Percentiles rank a stretch among this genome's conserved stretches.
Evolutionary conservation across 108 stramenopile genomes (phyloP).

Genomic region (Stephanodiscus minutulus): DNA sequence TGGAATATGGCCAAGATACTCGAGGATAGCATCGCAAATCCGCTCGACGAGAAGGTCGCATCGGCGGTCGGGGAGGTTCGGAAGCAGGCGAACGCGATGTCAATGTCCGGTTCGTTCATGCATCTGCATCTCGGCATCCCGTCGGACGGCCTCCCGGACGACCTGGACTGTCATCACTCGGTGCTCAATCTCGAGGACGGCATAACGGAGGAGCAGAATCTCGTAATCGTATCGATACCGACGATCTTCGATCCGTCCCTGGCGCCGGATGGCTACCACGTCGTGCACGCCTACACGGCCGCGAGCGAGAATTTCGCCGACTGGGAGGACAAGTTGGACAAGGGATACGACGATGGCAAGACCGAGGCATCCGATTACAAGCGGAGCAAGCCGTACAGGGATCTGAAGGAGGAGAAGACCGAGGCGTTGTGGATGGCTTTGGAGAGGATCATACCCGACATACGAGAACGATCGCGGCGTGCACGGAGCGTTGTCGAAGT

Average conservation of each 20-base stretch:
- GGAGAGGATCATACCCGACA: constrained; percentile 86
- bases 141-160: constrained; percentile 61
- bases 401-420: constrained; percentile 75
- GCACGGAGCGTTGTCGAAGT: constrained; percentile 60
- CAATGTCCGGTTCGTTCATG: constrained; percentile 86
- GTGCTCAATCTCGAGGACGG: constrained; percentile 68
- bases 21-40: constrained; percentile 56
- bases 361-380: constrained; percentile 61
- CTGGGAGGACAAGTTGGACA: constrained; percentile 66
- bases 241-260: constrained; percentile 83
- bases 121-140: constrained; percentile 90
- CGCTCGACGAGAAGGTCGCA: constrained; percentile 10
- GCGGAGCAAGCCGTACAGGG: constrained; percentile 52
- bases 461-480: constrained; percentile 69
- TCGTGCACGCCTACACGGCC: constrained; percentile 89
- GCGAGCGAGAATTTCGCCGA: constrained; percentile 80
- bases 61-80: constrained; percentile 52
- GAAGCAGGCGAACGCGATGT: constrained; percentile 63
- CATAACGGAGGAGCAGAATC: constrained; percentile 80
- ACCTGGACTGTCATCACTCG: constrained; percentile 87
- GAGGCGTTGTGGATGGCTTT: constrained; percentile 88
- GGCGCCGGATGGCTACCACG: constrained; percentile 88
- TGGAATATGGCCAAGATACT: constrained; percentile 83
- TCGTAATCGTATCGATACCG: constrained; percentile 86
- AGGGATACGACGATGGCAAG: constrained; percentile 56